phyloP scores from a whole-genome alignment of 1,139 yeast species.

The Hansenula anomala region DNA sequence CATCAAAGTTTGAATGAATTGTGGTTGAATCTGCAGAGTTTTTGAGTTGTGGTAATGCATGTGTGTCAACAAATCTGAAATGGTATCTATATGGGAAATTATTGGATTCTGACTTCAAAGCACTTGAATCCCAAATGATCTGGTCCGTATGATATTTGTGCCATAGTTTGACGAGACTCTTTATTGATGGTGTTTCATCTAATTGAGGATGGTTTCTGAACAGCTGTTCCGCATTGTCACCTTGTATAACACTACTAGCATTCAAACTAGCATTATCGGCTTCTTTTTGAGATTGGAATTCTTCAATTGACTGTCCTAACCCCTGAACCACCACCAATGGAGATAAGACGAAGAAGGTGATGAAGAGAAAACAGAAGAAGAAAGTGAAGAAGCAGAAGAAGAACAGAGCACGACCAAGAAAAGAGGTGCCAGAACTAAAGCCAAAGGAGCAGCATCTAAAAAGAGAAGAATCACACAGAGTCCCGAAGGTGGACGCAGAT shows the following conservation, averaged over 20 bases:
- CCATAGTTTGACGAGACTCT: slow-evolving; percentile 25
- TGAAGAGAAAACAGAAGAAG: too few relatives aligned
- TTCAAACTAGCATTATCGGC: too few relatives aligned
- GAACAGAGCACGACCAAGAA: too few relatives aligned
- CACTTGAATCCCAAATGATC: slow-evolving; percentile 26
- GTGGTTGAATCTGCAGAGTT: slow-evolving; percentile 5
- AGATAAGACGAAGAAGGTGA: too few relatives aligned
- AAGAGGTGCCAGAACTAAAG: neutral
- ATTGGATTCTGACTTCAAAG: slow-evolving; percentile 16
- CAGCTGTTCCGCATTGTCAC: slow-evolving; percentile 18
- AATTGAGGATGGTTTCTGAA: slow-evolving; percentile 23
- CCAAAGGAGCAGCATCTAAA: neutral
- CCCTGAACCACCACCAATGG: slow-evolving; percentile 36
- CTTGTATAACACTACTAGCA: slow-evolving; percentile 5
- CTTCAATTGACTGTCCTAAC: slow-evolving; percentile 24
- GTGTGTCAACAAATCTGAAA: slow-evolving; percentile 25
- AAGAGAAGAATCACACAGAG: neutral
- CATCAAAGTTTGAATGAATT: slow-evolving; percentile 34
- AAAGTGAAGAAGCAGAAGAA: too few relatives aligned
- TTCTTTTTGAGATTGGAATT: slow-evolving; percentile 27
- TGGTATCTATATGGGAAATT: slow-evolving; percentile 20
- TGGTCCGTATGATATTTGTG: slow-evolving; percentile 24
- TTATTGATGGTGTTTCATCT: slow-evolving; percentile 16
- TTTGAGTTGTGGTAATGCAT: slow-evolving; percentile 16
- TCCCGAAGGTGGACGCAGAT: slow-evolving; percentile 4